Evolutionary conservation across 768 basidiomycete species (phyloP).

Genomic region (Hydnomerulius pinastri): DNA sequence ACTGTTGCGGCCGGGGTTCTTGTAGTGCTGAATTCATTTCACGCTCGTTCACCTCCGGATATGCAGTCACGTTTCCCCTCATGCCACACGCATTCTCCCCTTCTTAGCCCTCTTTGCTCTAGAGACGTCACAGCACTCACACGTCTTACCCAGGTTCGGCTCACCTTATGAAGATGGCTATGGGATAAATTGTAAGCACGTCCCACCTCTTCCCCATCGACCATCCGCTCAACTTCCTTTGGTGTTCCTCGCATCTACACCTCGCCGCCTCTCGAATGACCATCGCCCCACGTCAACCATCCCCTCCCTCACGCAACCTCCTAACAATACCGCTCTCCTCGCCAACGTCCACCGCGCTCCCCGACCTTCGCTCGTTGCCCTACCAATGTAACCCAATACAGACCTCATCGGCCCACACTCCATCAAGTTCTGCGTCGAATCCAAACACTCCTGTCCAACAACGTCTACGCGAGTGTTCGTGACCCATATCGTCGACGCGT

Average conservation of each 20-base stretch:
- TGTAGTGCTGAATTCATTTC: neutral
- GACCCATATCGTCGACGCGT: conserved; percentile 54
- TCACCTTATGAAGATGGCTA: conserved; percentile 82
- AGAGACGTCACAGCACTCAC: too few relatives aligned
- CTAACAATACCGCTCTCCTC: conserved; percentile 19
- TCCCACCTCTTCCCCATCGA: neutral
- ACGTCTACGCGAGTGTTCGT: conserved; percentile 78
- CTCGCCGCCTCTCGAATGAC: neutral
- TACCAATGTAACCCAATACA: conserved; percentile 31
- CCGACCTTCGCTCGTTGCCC: neutral
- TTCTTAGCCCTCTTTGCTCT: too few relatives aligned
- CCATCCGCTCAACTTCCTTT: conserved; percentile 3
- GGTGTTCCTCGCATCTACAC: neutral
- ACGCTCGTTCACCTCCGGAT: neutral
- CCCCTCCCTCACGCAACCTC: neutral
- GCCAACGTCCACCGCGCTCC: neutral
- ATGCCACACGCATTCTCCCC: too few relatives aligned
- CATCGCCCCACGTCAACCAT: neutral
- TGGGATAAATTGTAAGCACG: conserved; percentile 84
- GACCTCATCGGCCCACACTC: conserved; percentile 78
- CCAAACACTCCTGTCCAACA: conserved; percentile 66
- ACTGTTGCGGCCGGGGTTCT: too few relatives aligned
- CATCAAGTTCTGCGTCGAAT: conserved; percentile 93
- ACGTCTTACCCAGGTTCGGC: conserved; percentile 62
- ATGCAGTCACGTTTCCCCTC: too few relatives aligned